Base-by-base conservation (phyloP, 148 eudicot genomes). In the Rhododendron simsii region DNA sequence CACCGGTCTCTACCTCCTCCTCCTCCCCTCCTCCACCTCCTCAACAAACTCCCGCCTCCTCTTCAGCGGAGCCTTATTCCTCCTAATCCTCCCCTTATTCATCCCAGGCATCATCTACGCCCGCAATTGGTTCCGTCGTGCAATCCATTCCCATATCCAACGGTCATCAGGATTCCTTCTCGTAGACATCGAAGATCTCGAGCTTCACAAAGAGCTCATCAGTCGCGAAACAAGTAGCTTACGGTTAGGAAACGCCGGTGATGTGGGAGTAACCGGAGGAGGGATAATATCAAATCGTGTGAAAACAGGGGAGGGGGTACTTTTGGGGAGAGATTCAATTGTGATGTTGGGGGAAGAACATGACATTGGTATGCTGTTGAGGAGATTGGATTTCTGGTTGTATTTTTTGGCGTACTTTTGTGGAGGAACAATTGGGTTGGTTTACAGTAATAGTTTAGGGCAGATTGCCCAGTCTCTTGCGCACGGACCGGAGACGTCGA, bases 381-480 rank as follows among this genome's bases (percentile, higher is more conserved):
- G 89, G 6, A 87, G 98, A 78, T 71, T 92, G 44, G 98, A 96
- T 86, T 96, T 96, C 81, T 96, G 98, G 98, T 88, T 96, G 6
- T 96, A 96, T 87, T 96, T 91, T 57, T 30, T 91, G 65, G 95
- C 95, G 15, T 96, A 96, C 84, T 92, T 96, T 82, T 92, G 95
- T 83, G 98, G 98, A 9, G 98, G 98, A 47, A 96, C 98, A 26
- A 91, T 96, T 8, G 98, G 98, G 45, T 87, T 96, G 35, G 98
- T 93, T 82, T 96, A 93, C 51, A 94, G 96, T 67, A 96, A 96
- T 81, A 96, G 93, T 89, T 88, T 96, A 4, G 98, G 98, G 48
- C 98, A 96, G 91, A 94, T 96, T 83, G 90, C 98, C 10, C 93
- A 94, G 83, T 94, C 98, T 26, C 95, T 94, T 44, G 98, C 95